These are phyloP conservation scores for Apophysomyces sp. DNA, from an alignment of 371 early-diverging fungal species.

Conservation along the genomic window DNA sequence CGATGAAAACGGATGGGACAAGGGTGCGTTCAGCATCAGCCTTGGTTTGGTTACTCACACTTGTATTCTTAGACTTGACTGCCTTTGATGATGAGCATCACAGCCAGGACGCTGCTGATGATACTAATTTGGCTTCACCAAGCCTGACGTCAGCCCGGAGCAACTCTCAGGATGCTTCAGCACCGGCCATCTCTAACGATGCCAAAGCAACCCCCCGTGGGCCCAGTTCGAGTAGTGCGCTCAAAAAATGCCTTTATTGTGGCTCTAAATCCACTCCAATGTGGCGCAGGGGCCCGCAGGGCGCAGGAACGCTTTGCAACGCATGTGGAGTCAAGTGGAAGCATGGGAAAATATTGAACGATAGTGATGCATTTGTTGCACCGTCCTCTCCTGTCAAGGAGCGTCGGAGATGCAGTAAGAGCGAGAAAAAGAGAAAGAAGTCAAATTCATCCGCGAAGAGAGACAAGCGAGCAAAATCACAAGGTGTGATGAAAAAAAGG, in stretches of 20 bases:
- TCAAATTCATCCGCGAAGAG: background rate
- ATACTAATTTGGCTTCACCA: background rate
- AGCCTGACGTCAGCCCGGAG: background rate
- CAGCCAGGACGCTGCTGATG: background rate
- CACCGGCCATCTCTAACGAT: background rate
- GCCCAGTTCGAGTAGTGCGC: background rate
- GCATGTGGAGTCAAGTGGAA: slow-evolving; percentile 93
- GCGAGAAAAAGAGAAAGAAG: background rate
- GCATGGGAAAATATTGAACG: slow-evolving; percentile 65
- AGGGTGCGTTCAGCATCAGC: background rate
- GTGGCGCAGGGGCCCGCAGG: slow-evolving; percentile 89
- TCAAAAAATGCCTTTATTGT: slow-evolving; percentile 73
- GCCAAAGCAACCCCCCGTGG: background rate
- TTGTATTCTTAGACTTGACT: background rate
- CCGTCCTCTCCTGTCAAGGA: background rate
- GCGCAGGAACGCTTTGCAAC: slow-evolving; percentile 83
- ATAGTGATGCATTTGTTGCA: slow-evolving; percentile 4
- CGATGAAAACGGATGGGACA: background rate
- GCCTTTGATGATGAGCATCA: background rate
- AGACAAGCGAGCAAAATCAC: background rate
- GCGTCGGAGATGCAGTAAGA: background rate
- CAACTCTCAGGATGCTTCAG: background rate
- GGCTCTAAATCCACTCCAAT: slow-evolving; percentile 79
- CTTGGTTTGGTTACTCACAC: background rate
- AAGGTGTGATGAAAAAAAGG: background rate